Evolutionary conservation across 768 basidiomycete species (phyloP).

Genomic region (Boletus insuetus): DNA sequence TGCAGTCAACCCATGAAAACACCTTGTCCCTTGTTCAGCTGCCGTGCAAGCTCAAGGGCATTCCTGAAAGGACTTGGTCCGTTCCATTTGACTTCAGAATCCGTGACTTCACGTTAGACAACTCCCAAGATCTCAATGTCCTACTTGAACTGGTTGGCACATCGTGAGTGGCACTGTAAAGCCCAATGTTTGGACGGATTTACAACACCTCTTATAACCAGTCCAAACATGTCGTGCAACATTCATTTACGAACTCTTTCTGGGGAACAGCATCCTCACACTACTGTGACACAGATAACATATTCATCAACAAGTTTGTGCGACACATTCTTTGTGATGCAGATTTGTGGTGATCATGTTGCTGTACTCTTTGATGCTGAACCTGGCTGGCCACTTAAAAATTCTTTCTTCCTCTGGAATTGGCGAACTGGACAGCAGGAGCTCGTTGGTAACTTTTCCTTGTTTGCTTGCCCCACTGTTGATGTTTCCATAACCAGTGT

Average conservation of each 20-base stretch:
- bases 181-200: neutral
- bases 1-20: constrained; percentile 19
- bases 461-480: neutral
- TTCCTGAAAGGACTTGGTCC: constrained; percentile 29
- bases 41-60: constrained; percentile 29
- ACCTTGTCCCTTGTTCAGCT: constrained; percentile 27
- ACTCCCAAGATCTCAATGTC: constrained; percentile 35
- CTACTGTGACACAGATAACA: constrained; percentile 14
- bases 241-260: constrained; percentile 31
- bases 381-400: neutral
- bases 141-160: constrained; percentile 22
- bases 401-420: constrained; percentile 32
- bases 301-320: constrained; percentile 2
- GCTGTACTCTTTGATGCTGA: constrained; percentile 27
- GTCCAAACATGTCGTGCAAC: constrained; percentile 16
- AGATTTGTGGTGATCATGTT: constrained; percentile 31
- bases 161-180: constrained; percentile 15
- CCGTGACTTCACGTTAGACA: constrained; percentile 37
- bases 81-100: constrained; percentile 24
- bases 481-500: constrained; percentile 15
- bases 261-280: constrained; percentile 28
- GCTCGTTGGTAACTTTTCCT: constrained; percentile 24
- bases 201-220: constrained; percentile 7
- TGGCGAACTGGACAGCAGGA: constrained; percentile 32
- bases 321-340: constrained; percentile 20